Percentiles rank a stretch among this genome's conserved stretches.
Evolutionary conservation across 2,329 filamentous ascomycete species (phyloP).

Genomic region (Gremmenia infestans): DNA sequence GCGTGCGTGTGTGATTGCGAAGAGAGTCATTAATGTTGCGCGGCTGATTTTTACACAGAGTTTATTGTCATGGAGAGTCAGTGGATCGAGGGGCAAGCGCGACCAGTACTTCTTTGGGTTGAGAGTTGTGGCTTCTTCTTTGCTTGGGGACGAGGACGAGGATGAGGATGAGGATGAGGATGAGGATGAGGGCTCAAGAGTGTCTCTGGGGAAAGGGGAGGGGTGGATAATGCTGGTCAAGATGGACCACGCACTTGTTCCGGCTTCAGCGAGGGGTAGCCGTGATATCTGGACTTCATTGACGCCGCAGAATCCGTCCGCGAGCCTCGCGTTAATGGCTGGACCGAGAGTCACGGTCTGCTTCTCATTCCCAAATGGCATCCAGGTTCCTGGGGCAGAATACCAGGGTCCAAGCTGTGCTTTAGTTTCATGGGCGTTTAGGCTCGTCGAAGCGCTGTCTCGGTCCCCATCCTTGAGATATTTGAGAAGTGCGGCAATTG

Average conservation of each 20-base stretch:
- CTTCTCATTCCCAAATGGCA: not conserved
- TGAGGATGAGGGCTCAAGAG: not conserved
- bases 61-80: not conserved
- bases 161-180: no score
- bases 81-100: not conserved
- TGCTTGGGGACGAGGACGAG: no score
- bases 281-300: not conserved
- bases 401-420: no score
- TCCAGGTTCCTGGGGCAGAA: not conserved
- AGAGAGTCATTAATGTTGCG: not conserved
- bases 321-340: not conserved
- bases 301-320: not conserved
- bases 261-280: not conserved
- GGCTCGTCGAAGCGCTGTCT: not conserved
- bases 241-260: not conserved
- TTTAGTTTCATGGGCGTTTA: not conserved
- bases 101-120: no score
- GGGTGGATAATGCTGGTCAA: not conserved
- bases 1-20: conserved; percentile 26
- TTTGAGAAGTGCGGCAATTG: not conserved
- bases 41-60: not conserved
- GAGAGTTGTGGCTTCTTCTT: no score
- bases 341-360: not conserved
- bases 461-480: not conserved
- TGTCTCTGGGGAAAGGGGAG: not conserved